phyloP scores from a whole-genome alignment of 2,329 filamentous ascomycete species.

The Alternaria sp. region DNA sequence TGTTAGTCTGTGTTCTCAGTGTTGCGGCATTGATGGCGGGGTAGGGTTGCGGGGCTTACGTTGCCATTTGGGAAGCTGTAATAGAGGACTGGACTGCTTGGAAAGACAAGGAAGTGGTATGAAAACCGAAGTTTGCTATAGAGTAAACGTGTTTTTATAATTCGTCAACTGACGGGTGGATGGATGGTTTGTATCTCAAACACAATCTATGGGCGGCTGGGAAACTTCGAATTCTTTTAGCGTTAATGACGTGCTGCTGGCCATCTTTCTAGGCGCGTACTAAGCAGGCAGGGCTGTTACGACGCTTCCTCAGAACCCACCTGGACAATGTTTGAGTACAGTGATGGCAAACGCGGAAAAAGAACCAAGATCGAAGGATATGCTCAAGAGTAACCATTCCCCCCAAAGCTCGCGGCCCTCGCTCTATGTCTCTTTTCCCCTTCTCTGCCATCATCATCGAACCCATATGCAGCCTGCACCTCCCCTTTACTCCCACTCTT shows the following conservation, averaged over 20 bases:
- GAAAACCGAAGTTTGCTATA: conserved; percentile 5
- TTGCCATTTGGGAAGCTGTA: conserved; percentile 40
- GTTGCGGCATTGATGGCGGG: conserved; percentile 29
- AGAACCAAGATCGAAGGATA: neutral
- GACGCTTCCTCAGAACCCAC: neutral
- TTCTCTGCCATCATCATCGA: conserved; percentile 19
- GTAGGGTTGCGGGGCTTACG: conserved; percentile 44
- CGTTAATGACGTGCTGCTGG: conserved; percentile 41
- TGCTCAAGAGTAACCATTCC: conserved; percentile 12
- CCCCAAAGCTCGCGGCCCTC: conserved; percentile 45
- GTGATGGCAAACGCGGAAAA: too few relatives aligned
- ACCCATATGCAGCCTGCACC: conserved; percentile 20
- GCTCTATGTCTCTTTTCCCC: conserved; percentile 24
- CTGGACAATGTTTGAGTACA: too few relatives aligned
- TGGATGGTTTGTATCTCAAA: conserved; percentile 21
- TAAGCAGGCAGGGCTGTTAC: neutral
- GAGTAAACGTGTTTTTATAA: conserved; percentile 17
- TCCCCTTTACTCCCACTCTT: conserved; percentile 38
- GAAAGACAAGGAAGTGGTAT: neutral
- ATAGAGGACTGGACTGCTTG: neutral
- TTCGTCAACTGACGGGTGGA: conserved; percentile 16
- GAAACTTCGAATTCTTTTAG: conserved; percentile 36
- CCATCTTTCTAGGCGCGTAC: neutral
- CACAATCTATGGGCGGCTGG: conserved; percentile 16
- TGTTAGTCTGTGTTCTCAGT: conserved; percentile 22